phyloP scores from a whole-genome alignment of 2,329 filamentous ascomycete species.

The Fusarium stilboides region DNA sequence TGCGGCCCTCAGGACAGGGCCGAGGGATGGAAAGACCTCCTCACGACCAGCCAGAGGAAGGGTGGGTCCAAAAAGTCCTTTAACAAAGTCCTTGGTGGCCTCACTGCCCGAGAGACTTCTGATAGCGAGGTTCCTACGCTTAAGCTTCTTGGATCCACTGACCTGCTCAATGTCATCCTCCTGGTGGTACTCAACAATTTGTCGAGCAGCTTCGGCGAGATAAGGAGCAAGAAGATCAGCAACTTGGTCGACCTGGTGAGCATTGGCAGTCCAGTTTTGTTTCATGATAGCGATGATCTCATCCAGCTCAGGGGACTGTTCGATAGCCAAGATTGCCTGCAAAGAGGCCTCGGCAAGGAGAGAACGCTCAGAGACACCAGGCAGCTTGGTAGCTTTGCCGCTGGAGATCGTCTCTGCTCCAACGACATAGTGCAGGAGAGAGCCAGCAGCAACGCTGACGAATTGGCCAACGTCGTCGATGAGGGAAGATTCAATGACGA shows the following conservation, averaged over 20 bases:
- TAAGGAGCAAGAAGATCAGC: conserved; percentile 20
- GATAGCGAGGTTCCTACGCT: conserved; percentile 21
- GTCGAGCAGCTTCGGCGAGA: conserved; percentile 17
- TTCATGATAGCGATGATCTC: conserved; percentile 35
- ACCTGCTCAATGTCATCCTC: neutral
- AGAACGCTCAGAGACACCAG: neutral
- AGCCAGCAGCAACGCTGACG: neutral
- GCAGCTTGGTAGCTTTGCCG: neutral
- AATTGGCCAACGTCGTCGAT: neutral
- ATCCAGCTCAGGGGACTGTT: conserved; percentile 35
- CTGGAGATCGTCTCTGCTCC: neutral
- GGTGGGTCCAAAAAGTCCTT: conserved; percentile 37
- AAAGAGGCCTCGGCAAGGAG: conserved; percentile 28
- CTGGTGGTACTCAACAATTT: conserved; percentile 16
- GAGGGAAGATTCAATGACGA: neutral
- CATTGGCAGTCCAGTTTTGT: conserved; percentile 29
- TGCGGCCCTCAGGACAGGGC: conserved; percentile 17
- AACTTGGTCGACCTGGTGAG: conserved; percentile 20
- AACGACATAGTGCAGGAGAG: neutral
- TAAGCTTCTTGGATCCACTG: neutral
- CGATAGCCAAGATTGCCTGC: conserved; percentile 27
- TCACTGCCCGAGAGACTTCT: neutral
- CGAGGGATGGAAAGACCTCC: conserved; percentile 30
- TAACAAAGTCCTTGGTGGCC: conserved; percentile 14
- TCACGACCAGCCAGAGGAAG: conserved; percentile 27